Evolutionary conservation across 2,329 filamentous ascomycete genomes (phyloP).

Genomic region (Trichothecium roseum): DNA sequence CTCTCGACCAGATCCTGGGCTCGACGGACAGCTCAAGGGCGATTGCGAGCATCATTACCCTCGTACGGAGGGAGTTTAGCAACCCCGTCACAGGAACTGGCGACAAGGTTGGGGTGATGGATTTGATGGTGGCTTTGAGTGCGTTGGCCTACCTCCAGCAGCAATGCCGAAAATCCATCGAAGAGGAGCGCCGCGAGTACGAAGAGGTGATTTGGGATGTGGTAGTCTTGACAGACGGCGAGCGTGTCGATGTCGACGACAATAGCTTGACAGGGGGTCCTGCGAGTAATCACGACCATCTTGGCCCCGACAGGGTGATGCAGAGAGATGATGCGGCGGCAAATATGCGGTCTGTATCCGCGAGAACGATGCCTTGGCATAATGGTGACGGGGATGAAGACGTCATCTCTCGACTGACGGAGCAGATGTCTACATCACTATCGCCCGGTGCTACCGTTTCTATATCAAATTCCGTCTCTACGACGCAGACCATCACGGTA

Average conservation of each 20-base stretch:
- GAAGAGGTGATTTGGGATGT: conserved; percentile 58
- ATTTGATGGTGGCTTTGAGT: conserved; percentile 50
- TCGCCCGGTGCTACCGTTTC: conserved; percentile 47
- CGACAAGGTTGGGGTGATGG: conserved; percentile 49
- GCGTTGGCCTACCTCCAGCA: conserved; percentile 53
- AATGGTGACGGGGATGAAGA: conserved; percentile 20
- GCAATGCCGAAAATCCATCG: conserved; percentile 39
- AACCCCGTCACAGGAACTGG: conserved; percentile 49
- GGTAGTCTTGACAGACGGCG: conserved; percentile 49
- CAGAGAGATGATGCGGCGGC: not conserved
- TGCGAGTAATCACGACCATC: conserved; percentile 2
- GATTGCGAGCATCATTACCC: conserved; percentile 54
- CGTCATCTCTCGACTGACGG: conserved; percentile 33
- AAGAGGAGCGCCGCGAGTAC: conserved; percentile 35
- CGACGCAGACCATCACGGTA: conserved; percentile 54
- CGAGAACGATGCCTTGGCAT: not conserved
- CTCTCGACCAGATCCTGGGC: conserved; percentile 54
- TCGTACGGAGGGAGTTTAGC: conserved; percentile 54
- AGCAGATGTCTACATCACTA: conserved; percentile 43
- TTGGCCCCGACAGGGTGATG: not conserved
- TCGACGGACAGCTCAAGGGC: conserved; percentile 60
- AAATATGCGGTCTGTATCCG: not conserved
- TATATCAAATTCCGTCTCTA: conserved; percentile 48
- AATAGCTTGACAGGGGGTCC: conserved; percentile 1
- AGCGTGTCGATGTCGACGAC: conserved; percentile 40